These are phyloP conservation scores for Agaricus blazei DNA, from an alignment of 768 basidiomycete genomes.

Conservation along the genomic window DNA sequence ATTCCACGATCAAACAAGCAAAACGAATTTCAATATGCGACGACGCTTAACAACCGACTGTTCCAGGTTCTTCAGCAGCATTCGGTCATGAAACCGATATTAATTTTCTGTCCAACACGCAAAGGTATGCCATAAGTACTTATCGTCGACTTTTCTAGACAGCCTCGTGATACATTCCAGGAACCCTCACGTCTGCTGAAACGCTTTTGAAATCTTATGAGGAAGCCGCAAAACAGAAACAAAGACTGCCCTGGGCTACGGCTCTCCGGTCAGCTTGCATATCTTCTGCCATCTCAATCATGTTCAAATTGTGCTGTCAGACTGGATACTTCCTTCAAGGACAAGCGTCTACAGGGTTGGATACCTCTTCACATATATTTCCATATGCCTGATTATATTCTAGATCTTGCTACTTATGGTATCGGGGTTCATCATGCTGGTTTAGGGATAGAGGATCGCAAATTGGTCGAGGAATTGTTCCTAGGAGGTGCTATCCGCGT, in stretches of 20 bases:
- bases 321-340: conserved; percentile 50
- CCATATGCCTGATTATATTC: background rate
- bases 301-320: conserved; percentile 27
- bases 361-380: background rate
- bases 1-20: conserved; percentile 54
- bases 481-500: conserved; percentile 57
- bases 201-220: conserved; percentile 70
- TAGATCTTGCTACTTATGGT: conserved; percentile 65
- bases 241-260: conserved; percentile 63
- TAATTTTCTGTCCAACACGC: conserved; percentile 87
- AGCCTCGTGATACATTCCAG: conserved; percentile 22
- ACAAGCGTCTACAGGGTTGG: conserved; percentile 60
- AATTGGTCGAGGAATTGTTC: conserved; percentile 69
- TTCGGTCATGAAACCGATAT: conserved; percentile 73
- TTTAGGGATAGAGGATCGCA: conserved; percentile 66
- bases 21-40: conserved; percentile 78
- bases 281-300: background rate
- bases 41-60: conserved; percentile 65
- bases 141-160: background rate
- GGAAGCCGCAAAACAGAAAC: conserved; percentile 43
- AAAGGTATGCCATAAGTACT: conserved; percentile 47
- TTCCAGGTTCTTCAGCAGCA: conserved; percentile 71
- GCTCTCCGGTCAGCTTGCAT: conserved; percentile 40
- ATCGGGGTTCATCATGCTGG: conserved; percentile 95
- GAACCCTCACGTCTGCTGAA: conserved; percentile 66